Evolutionary conservation across 2,329 filamentous ascomycete species (phyloP).

Genomic region (Coleophoma crateriformis): DNA sequence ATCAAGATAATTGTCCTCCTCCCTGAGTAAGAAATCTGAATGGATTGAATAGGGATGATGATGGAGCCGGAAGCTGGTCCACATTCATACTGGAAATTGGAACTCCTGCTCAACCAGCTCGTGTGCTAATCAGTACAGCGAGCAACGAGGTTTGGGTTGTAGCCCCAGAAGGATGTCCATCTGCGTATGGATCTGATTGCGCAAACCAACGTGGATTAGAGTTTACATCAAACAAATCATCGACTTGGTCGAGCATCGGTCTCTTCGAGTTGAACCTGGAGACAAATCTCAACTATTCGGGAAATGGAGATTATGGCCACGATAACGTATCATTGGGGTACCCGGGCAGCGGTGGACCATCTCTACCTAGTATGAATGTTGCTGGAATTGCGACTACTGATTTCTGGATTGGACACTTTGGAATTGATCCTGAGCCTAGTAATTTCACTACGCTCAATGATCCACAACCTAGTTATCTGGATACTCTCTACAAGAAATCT

Average conservation of each 20-base stretch:
- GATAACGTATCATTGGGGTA: constrained; percentile 14
- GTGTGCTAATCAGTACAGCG: constrained; percentile 31
- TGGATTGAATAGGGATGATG: constrained; percentile 2
- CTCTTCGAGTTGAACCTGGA: constrained; percentile 6
- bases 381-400: constrained; percentile 11
- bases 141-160: constrained; percentile 28
- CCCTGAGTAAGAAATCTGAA: too few species aligned
- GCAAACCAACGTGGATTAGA: constrained; percentile 1
- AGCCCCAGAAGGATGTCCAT: constrained; percentile 2
- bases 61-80: constrained; percentile 28
- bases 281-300: constrained; percentile 8
- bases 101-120: constrained; percentile 28
- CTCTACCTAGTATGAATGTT: constrained; percentile 7
- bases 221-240: constrained; percentile 1
- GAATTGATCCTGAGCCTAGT: constrained; percentile 30
- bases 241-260: not conserved
- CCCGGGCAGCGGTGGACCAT: constrained; percentile 16
- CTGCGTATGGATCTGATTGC: constrained; percentile 2
- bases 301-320: constrained; percentile 12
- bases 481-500: constrained; percentile 27
- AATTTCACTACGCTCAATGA: constrained; percentile 31
- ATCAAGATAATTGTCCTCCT: too few species aligned
- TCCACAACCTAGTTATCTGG: constrained; percentile 29
- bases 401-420: constrained; percentile 29
- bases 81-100: constrained; percentile 32